A percentile compares a stretch with the other conserved stretches of the same genome.
These are phyloP conservation scores for Lasiodiplodia theobromae DNA, from an alignment of 2,329 filamentous ascomycete genomes.

Conservation along the genomic window DNA sequence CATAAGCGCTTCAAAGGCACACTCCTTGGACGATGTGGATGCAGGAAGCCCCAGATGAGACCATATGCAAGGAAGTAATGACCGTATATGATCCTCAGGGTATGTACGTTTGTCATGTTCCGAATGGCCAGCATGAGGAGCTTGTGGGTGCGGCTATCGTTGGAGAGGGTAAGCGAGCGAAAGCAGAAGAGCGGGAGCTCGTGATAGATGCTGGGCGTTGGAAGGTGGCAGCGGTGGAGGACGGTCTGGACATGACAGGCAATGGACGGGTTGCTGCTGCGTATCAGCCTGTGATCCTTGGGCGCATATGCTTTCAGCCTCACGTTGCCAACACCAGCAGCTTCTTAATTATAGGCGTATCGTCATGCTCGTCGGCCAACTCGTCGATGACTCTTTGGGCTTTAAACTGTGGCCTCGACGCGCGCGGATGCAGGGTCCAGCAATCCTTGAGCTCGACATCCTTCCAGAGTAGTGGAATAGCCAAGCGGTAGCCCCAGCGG, in stretches of 20 bases:
- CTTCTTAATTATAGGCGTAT: constrained; percentile 53
- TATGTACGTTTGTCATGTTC: constrained; percentile 53
- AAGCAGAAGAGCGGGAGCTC: constrained; percentile 52
- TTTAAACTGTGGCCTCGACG: constrained; percentile 30
- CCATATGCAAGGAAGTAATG: constrained; percentile 51
- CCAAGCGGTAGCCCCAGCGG: constrained; percentile 44
- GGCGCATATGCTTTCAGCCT: constrained; percentile 10
- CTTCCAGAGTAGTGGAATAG: constrained; percentile 50
- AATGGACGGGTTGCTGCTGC: constrained; percentile 46
- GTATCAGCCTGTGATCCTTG: constrained; percentile 30
- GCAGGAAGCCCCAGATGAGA: constrained; percentile 51
- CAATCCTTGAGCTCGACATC: constrained; percentile 51
- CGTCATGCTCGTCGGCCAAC: constrained; percentile 46
- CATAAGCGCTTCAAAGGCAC: constrained; percentile 51
- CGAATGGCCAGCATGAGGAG: constrained; percentile 48
- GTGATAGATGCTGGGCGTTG: constrained; percentile 53
- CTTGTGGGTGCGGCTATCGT: constrained; percentile 48
- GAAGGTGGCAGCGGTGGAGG: constrained; percentile 56
- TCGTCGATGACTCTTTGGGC: constrained; percentile 8
- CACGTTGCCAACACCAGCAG: constrained; percentile 51
- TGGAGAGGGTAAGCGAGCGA: constrained; percentile 48
- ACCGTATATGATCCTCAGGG: constrained; percentile 53
- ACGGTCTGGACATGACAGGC: constrained; percentile 53
- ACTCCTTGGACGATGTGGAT: constrained; percentile 38
- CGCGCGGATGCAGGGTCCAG: constrained; percentile 39